Base-by-base conservation (phyloP, 2,329 filamentous ascomycete genomes). In the Colletotrichum sp. region DNA sequence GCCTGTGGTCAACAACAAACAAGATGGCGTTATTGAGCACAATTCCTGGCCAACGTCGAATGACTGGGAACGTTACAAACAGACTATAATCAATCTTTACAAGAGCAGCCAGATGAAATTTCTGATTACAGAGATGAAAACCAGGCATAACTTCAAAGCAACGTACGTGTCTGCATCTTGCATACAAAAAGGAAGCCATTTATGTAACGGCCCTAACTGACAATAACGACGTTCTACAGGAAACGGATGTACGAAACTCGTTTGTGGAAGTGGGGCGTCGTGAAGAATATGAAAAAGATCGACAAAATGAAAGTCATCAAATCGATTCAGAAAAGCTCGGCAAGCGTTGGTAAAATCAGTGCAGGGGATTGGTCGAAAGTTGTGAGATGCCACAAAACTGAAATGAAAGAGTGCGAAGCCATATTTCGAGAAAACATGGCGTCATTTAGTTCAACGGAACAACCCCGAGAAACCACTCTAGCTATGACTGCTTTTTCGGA, bases 161-260 rank as follows among this genome's bases (percentile, higher is more conserved):
- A 26, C 55, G 55, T 58, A 58, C 6, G 55, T 58, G 8, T 6
- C 24, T 26, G 12, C 8, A 18, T 16, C 43, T 52, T 24, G 12
- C 10, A 21, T 2, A 8, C n/a, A 4, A 7, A 1, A 5, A 21
- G 3, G 24, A 28, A 28, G 1, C 26, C 26, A 28, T 3, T 0
- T 6, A 28, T 16, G 4, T 1, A 18, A 58, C n/a, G 24, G 7
- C 7, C 0, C 55, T 58, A 2, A 3, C 43, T 52, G 10, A 52
- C 12, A 5, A 0, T 8, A 52, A 0, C 0, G 43, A 21, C 12
- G 1, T 4, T 13, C 2, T 13, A 21, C 6, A 52, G 55, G 15
- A 58, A 58, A 10, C 55, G 55, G 1, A 28, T 58, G 55, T 58
- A 26, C 55, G 55, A 58, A 12, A 58, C 55, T 16, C 21, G 55